A percentile compares a stretch with the other conserved stretches of the same genome.
Evolutionary conservation across 208 protist species (phyloP).

Genomic region (Leishmania tarentolae): DNA sequence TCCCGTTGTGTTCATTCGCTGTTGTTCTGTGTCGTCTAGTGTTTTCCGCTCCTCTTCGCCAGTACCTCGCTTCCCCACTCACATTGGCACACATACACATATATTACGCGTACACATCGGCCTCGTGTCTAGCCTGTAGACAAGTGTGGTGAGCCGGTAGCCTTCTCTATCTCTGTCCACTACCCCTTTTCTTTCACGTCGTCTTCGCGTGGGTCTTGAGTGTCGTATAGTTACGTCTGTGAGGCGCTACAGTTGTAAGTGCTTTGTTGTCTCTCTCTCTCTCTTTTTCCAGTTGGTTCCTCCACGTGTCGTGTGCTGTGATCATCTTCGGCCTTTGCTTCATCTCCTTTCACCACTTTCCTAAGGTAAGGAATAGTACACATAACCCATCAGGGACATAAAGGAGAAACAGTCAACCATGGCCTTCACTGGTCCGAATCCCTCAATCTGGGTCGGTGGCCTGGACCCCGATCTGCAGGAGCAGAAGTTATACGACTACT

Average conservation of each 20-base stretch:
- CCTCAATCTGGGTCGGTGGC: constrained; percentile 98
- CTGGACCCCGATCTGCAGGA: constrained; percentile 95
- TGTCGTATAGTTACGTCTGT: neutral
- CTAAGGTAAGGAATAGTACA: neutral
- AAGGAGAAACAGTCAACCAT: constrained; percentile 24
- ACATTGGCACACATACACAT: neutral
- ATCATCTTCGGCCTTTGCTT: constrained; percentile 5
- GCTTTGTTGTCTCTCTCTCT: neutral
- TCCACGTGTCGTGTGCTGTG: neutral
- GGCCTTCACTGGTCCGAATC: constrained; percentile 77
- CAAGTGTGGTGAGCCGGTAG: neutral
- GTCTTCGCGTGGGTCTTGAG: neutral
- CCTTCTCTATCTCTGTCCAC: neutral
- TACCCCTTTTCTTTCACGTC: neutral
- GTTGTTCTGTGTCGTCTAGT: neutral
- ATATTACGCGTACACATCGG: neutral
- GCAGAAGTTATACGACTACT: constrained; percentile 97
- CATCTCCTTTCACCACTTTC: neutral
- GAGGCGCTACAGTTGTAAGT: constrained; percentile 2
- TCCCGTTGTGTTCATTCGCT: neutral
- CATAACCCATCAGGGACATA: neutral
- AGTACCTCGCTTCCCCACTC: neutral
- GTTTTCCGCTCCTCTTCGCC: neutral
- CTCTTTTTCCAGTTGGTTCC: neutral
- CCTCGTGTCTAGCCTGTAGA: neutral